phyloP scores from a whole-genome alignment of 176 grass and related monocot species.

The Rhynchospora pubera region DNA sequence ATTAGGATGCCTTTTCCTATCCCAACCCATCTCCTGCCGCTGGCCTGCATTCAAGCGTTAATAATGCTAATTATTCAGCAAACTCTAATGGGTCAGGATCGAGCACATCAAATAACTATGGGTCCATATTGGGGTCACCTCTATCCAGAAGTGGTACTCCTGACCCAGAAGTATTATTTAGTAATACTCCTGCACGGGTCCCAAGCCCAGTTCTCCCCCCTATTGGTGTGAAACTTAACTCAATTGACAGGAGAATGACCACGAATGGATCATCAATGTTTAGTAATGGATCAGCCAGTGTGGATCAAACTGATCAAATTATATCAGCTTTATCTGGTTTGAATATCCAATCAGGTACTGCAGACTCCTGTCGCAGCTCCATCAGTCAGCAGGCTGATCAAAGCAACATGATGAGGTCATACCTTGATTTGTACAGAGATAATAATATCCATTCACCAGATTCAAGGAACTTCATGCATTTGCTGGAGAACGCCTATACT shows the following conservation, averaged over 20 bases:
- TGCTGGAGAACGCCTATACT: neutral
- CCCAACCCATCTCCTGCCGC: conserved; percentile 3
- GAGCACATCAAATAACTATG: conserved; percentile 43
- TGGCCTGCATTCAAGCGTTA: conserved; percentile 32
- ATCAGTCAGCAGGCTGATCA: neutral
- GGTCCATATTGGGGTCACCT: conserved; percentile 57
- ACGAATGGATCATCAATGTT: conserved; percentile 52
- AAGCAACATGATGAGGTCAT: neutral
- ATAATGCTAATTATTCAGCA: neutral
- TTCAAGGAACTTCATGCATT: conserved; percentile 5
- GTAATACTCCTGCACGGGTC: conserved; percentile 26
- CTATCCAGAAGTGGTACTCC: conserved; percentile 64
- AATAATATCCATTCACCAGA: neutral
- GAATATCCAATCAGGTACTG: conserved; percentile 37
- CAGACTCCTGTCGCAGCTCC: neutral
- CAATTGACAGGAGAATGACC: conserved; percentile 43
- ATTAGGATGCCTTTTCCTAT: neutral
- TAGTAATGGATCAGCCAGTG: conserved; percentile 34
- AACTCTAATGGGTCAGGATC: conserved; percentile 33
- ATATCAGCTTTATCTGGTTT: conserved; percentile 57
- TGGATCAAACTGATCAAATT: conserved; percentile 46
- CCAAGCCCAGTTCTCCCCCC: conserved; percentile 57
- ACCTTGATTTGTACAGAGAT: neutral
- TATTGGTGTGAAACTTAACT: conserved; percentile 58
- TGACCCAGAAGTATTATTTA: conserved; percentile 43